phyloP scores from a whole-genome alignment of 176 grass and related monocot genomes.

The Panicum miliaceum region DNA sequence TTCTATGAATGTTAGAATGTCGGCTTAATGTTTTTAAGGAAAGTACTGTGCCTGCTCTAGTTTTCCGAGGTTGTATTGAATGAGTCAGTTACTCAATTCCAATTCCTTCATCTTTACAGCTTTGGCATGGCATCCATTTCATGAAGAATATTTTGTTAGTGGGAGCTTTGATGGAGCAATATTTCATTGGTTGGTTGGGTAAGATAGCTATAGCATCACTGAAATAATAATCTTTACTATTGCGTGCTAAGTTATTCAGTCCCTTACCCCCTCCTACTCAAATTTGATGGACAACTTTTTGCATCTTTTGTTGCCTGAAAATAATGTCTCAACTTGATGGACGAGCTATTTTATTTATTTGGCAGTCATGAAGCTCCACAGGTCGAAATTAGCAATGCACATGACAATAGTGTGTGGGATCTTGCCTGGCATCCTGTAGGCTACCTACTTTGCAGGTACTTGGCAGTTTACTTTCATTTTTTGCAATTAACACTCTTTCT shows the following conservation, averaged over 20 bases:
- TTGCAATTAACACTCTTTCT: background rate
- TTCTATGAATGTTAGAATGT: background rate
- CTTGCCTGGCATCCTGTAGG: constrained; percentile 99
- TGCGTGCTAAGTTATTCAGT: background rate
- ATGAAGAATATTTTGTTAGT: constrained; percentile 99
- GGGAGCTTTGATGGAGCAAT: constrained; percentile 96
- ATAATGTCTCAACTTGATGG: constrained; percentile 34
- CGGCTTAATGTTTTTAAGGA: background rate
- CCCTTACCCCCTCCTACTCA: background rate
- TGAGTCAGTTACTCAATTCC: constrained; percentile 12
- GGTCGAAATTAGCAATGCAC: constrained; percentile 86
- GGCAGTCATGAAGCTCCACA: constrained; percentile 94
- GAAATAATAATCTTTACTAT: constrained; percentile 15
- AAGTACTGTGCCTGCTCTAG: background rate
- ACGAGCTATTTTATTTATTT: constrained; percentile 39
- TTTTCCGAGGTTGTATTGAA: constrained; percentile 40
- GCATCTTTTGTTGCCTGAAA: constrained; percentile 32
- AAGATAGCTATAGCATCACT: constrained; percentile 42
- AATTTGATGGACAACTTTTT: background rate
- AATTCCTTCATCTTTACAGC: constrained; percentile 64
- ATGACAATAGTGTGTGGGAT: constrained; percentile 97
- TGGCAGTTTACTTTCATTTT: constrained; percentile 22
- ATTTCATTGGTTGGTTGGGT: constrained; percentile 99
- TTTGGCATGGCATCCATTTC: constrained; percentile 98
- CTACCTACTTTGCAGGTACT: constrained; percentile 98